Percentiles rank a stretch among this genome's conserved stretches.
Conservation (phyloP, 768 basidiomycete genomes). For the Porpolomopsis calyptriformis region DNA sequence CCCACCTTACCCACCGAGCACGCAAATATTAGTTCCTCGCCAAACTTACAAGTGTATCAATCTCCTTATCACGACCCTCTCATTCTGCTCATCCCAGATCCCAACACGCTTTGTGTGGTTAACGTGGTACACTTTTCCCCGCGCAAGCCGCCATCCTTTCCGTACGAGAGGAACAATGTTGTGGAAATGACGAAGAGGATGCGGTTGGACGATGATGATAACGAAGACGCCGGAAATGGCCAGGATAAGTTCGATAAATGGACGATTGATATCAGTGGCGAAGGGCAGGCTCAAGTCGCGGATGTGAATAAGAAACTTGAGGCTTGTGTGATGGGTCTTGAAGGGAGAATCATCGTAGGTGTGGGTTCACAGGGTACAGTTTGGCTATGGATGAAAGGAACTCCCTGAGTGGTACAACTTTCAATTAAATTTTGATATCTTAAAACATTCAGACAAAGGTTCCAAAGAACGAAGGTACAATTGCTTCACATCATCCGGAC, state of each 20-base stretch:
- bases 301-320: conserved; percentile 21
- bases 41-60: conserved; percentile 33
- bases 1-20: conserved; percentile 16
- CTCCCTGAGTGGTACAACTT: neutral
- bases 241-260: conserved; percentile 5
- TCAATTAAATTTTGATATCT: neutral
- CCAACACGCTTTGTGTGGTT: conserved; percentile 31
- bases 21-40: conserved; percentile 9
- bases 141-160: conserved; percentile 32
- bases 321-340: conserved; percentile 32
- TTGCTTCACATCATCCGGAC: neutral
- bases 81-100: conserved; percentile 33
- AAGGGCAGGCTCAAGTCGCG: conserved; percentile 3
- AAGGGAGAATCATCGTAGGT: conserved; percentile 31
- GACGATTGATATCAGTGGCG: conserved; percentile 12
- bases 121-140: conserved; percentile 39
- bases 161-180: conserved; percentile 21
- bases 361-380: conserved; percentile 29
- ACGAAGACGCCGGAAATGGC: neutral
- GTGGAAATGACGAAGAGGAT: conserved; percentile 14
- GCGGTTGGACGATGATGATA: conserved; percentile 19
- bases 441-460: neutral
- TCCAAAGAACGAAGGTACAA: neutral
- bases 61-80: conserved; percentile 43
- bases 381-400: conserved; percentile 27